phyloP scores from a whole-genome alignment of 306 rosid genomes.

The Rosa chinensis region DNA sequence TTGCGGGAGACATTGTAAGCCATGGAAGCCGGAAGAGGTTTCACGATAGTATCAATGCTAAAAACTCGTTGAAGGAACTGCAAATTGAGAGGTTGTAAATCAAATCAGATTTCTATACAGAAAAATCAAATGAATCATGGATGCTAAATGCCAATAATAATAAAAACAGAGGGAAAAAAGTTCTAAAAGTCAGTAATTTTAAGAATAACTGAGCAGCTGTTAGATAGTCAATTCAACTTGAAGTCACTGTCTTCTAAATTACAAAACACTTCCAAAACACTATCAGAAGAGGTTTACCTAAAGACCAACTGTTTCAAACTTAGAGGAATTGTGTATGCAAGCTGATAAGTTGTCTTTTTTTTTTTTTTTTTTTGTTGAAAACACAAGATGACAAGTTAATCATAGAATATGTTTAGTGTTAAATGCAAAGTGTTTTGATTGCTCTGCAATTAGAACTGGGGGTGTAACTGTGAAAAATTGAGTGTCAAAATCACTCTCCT shows the following conservation, averaged over 20 bases:
- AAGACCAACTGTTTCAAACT: too few relatives aligned
- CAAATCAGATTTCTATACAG: constrained; percentile 6
- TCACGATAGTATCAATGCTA: constrained; percentile 85
- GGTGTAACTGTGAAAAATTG: not conserved
- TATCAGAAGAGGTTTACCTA: not conserved
- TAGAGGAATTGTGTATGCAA: not conserved
- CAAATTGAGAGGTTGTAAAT: constrained; percentile 24
- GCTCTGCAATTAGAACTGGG: not conserved
- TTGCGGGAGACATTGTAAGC: constrained; percentile 84
- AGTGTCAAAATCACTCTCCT: not conserved
- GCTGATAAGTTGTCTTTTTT: not conserved
- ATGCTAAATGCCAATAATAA: not conserved
- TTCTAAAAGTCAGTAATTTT: not conserved
- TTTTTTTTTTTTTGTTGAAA: too few relatives aligned
- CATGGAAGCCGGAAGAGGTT: constrained; percentile 91
- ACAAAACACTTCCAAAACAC: not conserved
- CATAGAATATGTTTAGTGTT: not conserved
- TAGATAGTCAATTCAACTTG: not conserved
- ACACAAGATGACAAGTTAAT: not conserved
- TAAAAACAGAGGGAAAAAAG: not conserved
- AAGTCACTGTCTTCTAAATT: not conserved
- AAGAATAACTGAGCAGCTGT: not conserved
- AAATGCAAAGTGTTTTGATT: not conserved
- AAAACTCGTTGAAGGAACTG: constrained; percentile 95
- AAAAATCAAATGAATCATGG: constrained; percentile 6